These are phyloP conservation scores for Colletotrichum sp. DNA, from an alignment of 2,329 filamentous ascomycete genomes.

Conservation along the genomic window DNA sequence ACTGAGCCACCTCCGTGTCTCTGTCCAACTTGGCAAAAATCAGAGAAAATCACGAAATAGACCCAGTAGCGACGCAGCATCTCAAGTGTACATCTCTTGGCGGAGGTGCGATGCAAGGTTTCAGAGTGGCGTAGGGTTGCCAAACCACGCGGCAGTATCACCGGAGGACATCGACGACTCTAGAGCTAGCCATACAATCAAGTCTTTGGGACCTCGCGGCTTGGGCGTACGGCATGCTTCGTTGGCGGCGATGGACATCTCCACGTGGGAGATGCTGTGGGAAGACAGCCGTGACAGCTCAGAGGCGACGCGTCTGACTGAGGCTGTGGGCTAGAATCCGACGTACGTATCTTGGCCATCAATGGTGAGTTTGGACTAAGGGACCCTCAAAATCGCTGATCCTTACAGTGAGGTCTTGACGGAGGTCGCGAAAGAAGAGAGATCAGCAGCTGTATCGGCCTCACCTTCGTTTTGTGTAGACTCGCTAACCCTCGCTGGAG, in stretches of 20 bases:
- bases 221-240: neutral
- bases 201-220: neutral
- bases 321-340: neutral
- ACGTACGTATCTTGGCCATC: neutral
- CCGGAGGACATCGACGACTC: neutral
- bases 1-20: neutral
- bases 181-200: neutral
- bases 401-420: neutral
- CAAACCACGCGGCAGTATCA: neutral
- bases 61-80: neutral
- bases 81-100: neutral
- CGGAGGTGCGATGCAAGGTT: neutral
- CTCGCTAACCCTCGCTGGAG: neutral
- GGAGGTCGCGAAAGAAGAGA: neutral
- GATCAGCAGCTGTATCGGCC: neutral
- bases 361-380: neutral
- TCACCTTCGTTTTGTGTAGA: conserved; percentile 1
- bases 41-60: neutral
- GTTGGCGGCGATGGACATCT: neutral
- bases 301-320: neutral
- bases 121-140: neutral
- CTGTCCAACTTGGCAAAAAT: neutral
- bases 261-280: neutral
- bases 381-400: neutral
- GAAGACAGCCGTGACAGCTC: neutral